Evolutionary conservation across 257 asterid genomes (phyloP).

Genomic region (Solanum dulcamara): DNA sequence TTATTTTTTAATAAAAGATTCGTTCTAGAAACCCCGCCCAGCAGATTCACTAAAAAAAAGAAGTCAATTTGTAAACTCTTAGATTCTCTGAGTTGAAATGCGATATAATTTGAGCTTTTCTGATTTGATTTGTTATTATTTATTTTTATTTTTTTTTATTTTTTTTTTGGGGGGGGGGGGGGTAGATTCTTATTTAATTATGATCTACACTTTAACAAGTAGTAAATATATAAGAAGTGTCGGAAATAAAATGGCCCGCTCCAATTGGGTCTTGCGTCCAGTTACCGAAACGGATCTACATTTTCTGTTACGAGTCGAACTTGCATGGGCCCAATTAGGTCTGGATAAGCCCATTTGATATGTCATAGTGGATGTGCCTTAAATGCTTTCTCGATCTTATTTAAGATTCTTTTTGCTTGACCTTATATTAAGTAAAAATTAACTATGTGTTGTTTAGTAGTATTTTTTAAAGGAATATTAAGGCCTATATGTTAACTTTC

Average conservation of each 20-base stretch:
- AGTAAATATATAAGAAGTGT: not conserved
- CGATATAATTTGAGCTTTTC: too few relatives aligned
- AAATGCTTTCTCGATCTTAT: too few relatives aligned
- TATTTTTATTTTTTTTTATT: not conserved
- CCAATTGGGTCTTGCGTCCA: not conserved
- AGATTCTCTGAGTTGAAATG: not conserved
- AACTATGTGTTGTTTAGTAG: too few relatives aligned
- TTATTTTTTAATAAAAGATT: too few relatives aligned
- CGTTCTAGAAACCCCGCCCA: too few relatives aligned
- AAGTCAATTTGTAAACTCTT: not conserved
- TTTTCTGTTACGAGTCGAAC: not conserved
- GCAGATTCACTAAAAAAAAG: too few relatives aligned
- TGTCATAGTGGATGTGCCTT: not conserved
- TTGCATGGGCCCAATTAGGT: not conserved
- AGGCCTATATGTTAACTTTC: too few relatives aligned
- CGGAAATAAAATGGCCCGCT: not conserved
- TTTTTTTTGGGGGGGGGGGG: too few relatives aligned
- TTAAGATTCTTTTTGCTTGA: too few relatives aligned
- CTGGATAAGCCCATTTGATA: not conserved
- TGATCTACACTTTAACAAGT: not conserved
- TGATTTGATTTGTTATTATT: not conserved
- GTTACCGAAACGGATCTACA: not conserved
- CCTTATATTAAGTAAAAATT: too few relatives aligned
- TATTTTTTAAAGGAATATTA: too few relatives aligned
- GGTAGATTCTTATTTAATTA: not conserved